Conservation (phyloP, 2,329 filamentous ascomycete species). For the Botrytis squamosa region DNA sequence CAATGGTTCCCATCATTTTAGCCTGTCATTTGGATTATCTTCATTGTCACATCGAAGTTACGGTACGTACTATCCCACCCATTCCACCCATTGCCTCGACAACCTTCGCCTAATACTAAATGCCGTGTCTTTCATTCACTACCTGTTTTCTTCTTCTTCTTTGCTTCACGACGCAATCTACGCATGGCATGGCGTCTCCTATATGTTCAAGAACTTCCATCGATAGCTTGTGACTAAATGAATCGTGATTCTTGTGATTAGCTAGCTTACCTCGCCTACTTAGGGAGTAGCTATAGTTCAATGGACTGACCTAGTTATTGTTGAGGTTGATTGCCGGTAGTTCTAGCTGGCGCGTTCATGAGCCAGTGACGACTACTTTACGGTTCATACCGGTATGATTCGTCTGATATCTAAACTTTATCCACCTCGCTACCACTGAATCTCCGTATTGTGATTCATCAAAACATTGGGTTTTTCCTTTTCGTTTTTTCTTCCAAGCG, state of each 20-base stretch:
- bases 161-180: slow-evolving; percentile 4
- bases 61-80: not conserved
- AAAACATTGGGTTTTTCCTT: not conserved
- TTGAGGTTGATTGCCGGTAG: slow-evolving; percentile 12
- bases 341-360: not conserved
- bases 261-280: not conserved
- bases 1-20: not conserved
- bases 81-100: not conserved
- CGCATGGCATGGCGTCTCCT: slow-evolving; percentile 2
- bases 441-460: not conserved
- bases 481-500: not conserved
- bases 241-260: not conserved
- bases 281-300: not conserved
- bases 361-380: not conserved
- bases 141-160: not conserved
- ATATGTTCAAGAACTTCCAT: not conserved
- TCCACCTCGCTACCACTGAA: not conserved
- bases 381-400: not conserved
- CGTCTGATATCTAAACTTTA: slow-evolving; percentile 8
- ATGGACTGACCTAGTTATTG: not conserved
- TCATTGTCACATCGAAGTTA: slow-evolving; percentile 7
- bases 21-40: not conserved
- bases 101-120: slow-evolving; percentile 2
- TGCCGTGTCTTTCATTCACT: not conserved
- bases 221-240: not conserved